phyloP scores from a whole-genome alignment of 257 asterid species.

The Plantago elongata region DNA sequence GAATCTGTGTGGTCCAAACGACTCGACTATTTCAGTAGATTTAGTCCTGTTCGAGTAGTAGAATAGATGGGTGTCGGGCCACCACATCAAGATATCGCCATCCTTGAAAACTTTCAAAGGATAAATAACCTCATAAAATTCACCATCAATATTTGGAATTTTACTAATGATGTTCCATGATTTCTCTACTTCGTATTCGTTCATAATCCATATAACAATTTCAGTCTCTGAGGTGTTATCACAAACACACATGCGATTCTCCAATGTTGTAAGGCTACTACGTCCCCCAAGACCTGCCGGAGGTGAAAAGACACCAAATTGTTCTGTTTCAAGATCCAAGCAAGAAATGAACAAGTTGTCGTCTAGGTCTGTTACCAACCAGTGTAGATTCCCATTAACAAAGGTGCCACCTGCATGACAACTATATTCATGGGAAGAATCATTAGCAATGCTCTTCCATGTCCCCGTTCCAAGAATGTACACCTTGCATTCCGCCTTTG shows the following conservation, averaged over 20 bases:
- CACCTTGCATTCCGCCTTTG: conserved; percentile 22
- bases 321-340: conserved; percentile 35
- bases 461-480: conserved; percentile 42
- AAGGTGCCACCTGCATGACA: conserved; percentile 7
- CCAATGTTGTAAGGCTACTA: conserved; percentile 13
- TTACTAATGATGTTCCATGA: conserved; percentile 32
- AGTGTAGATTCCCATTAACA: conserved; percentile 38
- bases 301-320: conserved; percentile 17
- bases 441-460: conserved; percentile 25
- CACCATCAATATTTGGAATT: conserved; percentile 4
- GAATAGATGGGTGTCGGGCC: conserved; percentile 22
- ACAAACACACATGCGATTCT: conserved; percentile 21
- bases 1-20: neutral
- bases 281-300: neutral
- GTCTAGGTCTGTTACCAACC: conserved; percentile 31
- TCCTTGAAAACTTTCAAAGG: conserved; percentile 23
- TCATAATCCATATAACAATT: conserved; percentile 43
- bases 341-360: conserved; percentile 16
- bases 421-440: neutral
- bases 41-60: conserved; percentile 22
- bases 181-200: conserved; percentile 35
- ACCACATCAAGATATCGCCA: conserved; percentile 10
- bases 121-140: conserved; percentile 4
- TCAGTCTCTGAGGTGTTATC: conserved; percentile 27
- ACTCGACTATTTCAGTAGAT: conserved; percentile 5